These are phyloP conservation scores for Tylopilus intermedius DNA, from an alignment of 768 basidiomycete genomes.

Conservation along the genomic window DNA sequence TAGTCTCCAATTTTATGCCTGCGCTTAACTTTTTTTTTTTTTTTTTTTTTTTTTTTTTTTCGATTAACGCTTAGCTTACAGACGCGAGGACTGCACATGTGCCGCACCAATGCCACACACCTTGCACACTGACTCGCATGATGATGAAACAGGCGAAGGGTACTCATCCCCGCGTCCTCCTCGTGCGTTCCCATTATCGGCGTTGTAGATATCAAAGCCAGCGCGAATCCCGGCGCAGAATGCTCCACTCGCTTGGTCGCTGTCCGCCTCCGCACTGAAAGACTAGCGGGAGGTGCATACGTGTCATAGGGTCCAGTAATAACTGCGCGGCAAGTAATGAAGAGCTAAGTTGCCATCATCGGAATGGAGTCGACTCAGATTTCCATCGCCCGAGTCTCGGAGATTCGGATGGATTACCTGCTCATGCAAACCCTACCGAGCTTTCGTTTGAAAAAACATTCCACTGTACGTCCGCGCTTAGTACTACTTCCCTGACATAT, in stretches of 20 bases:
- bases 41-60: no score
- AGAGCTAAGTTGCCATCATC: neutral
- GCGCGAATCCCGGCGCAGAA: constrained; percentile 6
- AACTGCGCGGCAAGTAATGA: constrained; percentile 8
- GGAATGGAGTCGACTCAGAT: neutral
- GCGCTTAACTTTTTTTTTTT: neutral
- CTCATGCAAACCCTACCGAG: neutral
- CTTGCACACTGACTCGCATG: constrained; percentile 1
- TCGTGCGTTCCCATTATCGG: constrained; percentile 4
- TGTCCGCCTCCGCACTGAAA: neutral
- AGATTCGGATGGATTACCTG: neutral
- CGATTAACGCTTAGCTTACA: neutral
- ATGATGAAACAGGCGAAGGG: constrained; percentile 1
- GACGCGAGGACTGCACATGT: neutral
- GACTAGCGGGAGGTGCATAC: neutral
- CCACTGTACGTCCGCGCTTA: neutral
- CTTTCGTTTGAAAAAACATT: constrained; percentile 3
- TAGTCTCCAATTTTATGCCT: neutral
- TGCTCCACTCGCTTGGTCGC: constrained; percentile 2
- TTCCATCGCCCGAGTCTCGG: neutral
- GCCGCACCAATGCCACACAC: neutral
- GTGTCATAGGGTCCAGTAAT: constrained; percentile 14
- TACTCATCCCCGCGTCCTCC: constrained; percentile 9
- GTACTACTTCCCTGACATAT: neutral
- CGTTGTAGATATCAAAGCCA: constrained; percentile 1